Evolutionary conservation across 139 green algal genomes (phyloP), one percentile per base, ranked within the genome.

Genomic region (Micromonas pusilla): DNA sequence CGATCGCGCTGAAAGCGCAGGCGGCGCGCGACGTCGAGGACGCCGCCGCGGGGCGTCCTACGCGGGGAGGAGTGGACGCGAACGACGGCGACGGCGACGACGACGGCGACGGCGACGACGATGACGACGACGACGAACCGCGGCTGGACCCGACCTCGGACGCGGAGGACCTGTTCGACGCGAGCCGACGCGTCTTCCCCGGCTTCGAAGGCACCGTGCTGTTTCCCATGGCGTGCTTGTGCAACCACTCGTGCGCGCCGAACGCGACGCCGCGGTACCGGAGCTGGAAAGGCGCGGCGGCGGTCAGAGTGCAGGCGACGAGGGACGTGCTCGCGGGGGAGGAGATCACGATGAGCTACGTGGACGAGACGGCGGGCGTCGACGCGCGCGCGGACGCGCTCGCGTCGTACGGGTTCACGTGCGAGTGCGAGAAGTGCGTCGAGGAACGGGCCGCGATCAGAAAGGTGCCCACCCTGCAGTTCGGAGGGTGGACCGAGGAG

Each of bases 391-490:
- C 45, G 45, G 9, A 9, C 45, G 45, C 45, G 45, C 16, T 57
- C 9, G 45, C 45, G 45, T 57, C 45, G 45, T 57, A 57, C 45
- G 45, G 45, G 9, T 57, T 57, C 45, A 16, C 45, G 45, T 57
- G 45, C 45, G 9, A 16, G 45, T 57, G 45, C 45, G 16, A 57
- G 9, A 57, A 57, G 45, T 57, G 45, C 45, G 80, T 79, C 21
- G 80, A 82, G 0, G 72, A 85, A 25, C 66, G 81, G 21, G 72
- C 81, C 33, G 45, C n/a, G n/a, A n/a, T n/a, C n/a, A n/a, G n/a
- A n/a, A n/a, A n/a, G n/a, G n/a, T n/a, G n/a, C n/a, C n/a, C n/a
- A n/a, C n/a, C n/a, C n/a, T n/a, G n/a, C n/a, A n/a, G n/a, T n/a
- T n/a, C n/a, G n/a, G n/a, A n/a, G n/a, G n/a, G n/a, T n/a, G n/a